Conservation (phyloP, 768 basidiomycete genomes). For the Tylopilus intermedius region DNA sequence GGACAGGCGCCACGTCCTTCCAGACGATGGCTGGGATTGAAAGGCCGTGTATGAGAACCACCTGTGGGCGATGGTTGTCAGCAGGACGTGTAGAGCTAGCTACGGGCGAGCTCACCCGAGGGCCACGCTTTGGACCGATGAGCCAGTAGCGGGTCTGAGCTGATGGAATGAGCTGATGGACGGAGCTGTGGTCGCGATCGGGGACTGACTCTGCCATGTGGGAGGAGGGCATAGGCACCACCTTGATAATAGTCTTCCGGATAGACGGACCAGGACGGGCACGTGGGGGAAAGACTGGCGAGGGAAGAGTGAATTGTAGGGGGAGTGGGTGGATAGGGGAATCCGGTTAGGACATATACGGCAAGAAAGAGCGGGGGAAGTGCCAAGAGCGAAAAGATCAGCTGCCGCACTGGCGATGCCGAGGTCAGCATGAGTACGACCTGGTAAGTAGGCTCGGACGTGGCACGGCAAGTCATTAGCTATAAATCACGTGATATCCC, state of each 20-base stretch:
- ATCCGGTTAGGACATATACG: constrained; percentile 58
- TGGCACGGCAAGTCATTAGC: no score
- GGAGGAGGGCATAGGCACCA: constrained; percentile 59
- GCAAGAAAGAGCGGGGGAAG: constrained; percentile 57
- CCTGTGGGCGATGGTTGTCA: constrained; percentile 33
- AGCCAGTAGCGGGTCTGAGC: constrained; percentile 71
- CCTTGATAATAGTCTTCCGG: constrained; percentile 61
- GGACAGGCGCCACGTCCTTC: constrained; percentile 66
- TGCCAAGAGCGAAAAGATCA: constrained; percentile 44
- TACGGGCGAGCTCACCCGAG: constrained; percentile 42
- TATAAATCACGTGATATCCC: background rate
- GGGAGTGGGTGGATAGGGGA: constrained; percentile 55
- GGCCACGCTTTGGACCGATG: constrained; percentile 62
- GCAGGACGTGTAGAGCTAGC: background rate
- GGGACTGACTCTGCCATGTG: constrained; percentile 54
- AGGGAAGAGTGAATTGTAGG: constrained; percentile 53
- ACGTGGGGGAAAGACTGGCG: constrained; percentile 50
- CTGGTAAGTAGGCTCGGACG: no score
- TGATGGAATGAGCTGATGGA: background rate
- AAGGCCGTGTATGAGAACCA: constrained; percentile 74
- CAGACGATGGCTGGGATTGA: constrained; percentile 74
- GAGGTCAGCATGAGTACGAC: no score
- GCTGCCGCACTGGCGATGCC: constrained; percentile 8
- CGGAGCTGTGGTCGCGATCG: no score
- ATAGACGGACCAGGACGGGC: constrained; percentile 65